Percentiles rank a stretch among this genome's conserved stretches.
Evolutionary conservation across 2,329 filamentous ascomycete species (phyloP).

Genomic region (Fusarium concolor): DNA sequence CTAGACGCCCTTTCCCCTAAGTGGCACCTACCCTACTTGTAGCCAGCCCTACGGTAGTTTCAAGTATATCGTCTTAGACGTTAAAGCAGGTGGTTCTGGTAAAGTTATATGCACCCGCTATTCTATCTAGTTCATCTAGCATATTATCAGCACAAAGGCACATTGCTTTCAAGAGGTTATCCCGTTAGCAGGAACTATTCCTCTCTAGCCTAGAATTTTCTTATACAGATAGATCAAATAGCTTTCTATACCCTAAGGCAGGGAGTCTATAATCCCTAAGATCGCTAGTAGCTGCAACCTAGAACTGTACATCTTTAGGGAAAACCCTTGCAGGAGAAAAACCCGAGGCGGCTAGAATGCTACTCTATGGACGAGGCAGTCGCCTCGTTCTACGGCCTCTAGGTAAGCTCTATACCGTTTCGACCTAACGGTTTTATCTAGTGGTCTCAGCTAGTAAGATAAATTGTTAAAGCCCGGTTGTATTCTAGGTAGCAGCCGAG

Average conservation of each 20-base stretch:
- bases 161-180: slow-evolving; percentile 15
- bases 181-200: slow-evolving; percentile 12
- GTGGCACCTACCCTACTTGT: too few relatives aligned
- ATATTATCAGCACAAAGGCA: background rate
- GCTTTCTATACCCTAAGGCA: slow-evolving; percentile 13
- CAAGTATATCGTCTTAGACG: too few relatives aligned
- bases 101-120: too few relatives aligned
- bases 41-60: too few relatives aligned
- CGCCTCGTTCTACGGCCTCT: background rate
- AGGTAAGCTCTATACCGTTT: too few relatives aligned
- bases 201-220: slow-evolving; percentile 24
- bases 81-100: too few relatives aligned
- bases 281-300: background rate
- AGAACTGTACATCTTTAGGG: background rate
- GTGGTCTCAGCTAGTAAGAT: too few relatives aligned
- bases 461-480: too few relatives aligned
- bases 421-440: too few relatives aligned
- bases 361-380: accelerated
- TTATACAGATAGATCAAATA: slow-evolving; percentile 21
- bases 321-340: background rate
- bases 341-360: background rate
- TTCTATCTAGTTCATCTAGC: too few relatives aligned
- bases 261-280: background rate
- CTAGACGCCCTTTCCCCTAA: too few relatives aligned
- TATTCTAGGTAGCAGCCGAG: too few relatives aligned